These are phyloP conservation scores for Agaricus blazei DNA, from an alignment of 768 basidiomycete species.

Conservation along the genomic window DNA sequence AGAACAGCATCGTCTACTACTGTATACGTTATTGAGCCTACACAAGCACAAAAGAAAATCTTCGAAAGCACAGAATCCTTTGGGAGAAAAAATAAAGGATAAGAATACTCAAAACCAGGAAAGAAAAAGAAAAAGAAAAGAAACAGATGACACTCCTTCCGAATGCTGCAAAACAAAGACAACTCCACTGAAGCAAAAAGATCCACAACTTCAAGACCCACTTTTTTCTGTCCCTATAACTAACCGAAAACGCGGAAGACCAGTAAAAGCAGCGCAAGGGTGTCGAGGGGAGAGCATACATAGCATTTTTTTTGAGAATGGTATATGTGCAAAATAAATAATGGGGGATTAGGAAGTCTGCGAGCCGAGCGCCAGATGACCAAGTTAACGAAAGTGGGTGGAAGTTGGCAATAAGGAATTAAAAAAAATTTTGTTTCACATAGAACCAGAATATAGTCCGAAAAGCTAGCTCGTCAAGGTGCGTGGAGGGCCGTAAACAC, in stretches of 20 bases:
- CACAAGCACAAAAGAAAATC: too few relatives aligned
- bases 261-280: background rate
- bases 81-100: too few relatives aligned
- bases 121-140: too few relatives aligned
- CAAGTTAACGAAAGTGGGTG: background rate
- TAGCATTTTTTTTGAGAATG: background rate
- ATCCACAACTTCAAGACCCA: too few relatives aligned
- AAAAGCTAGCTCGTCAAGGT: background rate
- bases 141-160: too few relatives aligned
- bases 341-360: background rate
- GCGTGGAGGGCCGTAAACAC: background rate
- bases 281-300: background rate
- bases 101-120: too few relatives aligned
- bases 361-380: background rate
- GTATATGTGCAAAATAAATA: conserved; percentile 3
- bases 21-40: too few relatives aligned
- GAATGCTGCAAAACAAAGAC: too few relatives aligned
- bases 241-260: background rate
- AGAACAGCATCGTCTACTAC: too few relatives aligned
- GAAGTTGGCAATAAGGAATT: background rate
- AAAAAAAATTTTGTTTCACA: background rate
- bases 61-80: too few relatives aligned
- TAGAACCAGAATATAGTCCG: background rate
- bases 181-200: too few relatives aligned
- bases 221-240: too few relatives aligned